Conservation (phyloP, 2,329 filamentous ascomycete genomes). For the Hypoxylon sp. region DNA sequence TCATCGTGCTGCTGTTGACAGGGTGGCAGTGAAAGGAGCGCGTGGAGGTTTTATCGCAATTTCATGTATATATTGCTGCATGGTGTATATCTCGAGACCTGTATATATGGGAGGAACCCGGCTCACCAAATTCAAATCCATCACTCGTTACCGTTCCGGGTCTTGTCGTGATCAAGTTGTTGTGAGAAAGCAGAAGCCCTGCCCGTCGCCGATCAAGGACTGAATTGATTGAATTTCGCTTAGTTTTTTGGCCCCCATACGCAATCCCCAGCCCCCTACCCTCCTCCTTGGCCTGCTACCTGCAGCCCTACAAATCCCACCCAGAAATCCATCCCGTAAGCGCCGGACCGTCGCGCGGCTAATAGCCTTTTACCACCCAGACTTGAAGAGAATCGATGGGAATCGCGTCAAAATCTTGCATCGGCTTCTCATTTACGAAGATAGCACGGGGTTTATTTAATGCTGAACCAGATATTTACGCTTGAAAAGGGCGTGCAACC, state of each 20-base stretch:
- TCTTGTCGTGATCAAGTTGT: neutral
- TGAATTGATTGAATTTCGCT: neutral
- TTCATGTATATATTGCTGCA: slow-evolving; percentile 32
- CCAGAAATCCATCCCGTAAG: neutral
- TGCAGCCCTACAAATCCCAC: neutral
- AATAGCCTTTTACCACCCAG: neutral
- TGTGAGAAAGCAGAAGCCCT: slow-evolving; percentile 5
- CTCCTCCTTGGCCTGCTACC: no score
- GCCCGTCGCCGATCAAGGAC: neutral
- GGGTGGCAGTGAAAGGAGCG: slow-evolving; percentile 4
- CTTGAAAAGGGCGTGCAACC: neutral
- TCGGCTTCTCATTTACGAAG: neutral
- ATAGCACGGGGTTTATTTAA: neutral
- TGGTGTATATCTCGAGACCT: slow-evolving; percentile 31
- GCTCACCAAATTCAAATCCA: slow-evolving; percentile 18
- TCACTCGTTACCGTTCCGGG: neutral
- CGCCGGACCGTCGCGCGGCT: neutral
- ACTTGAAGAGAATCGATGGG: neutral
- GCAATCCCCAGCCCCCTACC: neutral
- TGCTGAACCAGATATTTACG: neutral
- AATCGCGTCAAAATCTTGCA: neutral
- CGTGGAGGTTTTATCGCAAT: slow-evolving; percentile 1
- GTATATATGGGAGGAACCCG: slow-evolving; percentile 32
- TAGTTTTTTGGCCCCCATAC: neutral
- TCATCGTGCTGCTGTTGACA: neutral